Evolutionary conservation across 23 red algal genomes (phyloP).

Genomic region (Agarophyton chilense): DNA sequence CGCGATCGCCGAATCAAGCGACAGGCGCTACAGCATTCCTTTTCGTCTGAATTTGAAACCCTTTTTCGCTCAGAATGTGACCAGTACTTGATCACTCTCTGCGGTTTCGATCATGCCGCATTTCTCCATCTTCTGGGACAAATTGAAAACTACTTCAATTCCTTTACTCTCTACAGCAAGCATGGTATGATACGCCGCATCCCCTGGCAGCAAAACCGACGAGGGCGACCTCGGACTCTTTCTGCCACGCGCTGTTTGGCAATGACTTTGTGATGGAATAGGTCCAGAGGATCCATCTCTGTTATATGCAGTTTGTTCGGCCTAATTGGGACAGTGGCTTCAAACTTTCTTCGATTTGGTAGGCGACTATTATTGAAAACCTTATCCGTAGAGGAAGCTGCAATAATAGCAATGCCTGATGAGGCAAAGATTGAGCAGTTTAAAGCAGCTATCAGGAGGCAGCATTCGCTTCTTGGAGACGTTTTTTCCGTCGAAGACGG

Average conservation of each 20-base stretch:
- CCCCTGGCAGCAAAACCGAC: no score
- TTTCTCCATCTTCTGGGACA: no score
- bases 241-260: not conserved
- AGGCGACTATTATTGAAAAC: not conserved
- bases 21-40: no score
- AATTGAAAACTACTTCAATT: no score
- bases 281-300: not conserved
- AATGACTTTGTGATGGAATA: not conserved
- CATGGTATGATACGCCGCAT: no score
- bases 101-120: no score
- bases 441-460: not conserved
- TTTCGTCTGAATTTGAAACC: no score
- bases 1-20: no score
- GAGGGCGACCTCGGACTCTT: not conserved
- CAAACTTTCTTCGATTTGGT: slow-evolving; percentile 11
- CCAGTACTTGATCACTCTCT: no score
- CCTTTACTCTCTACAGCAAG: no score
- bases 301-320: slow-evolving; percentile 1
- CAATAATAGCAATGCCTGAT: not conserved
- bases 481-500: not conserved
- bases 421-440: not conserved
- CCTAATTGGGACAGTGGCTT: not conserved
- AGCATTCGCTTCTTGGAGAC: not conserved
- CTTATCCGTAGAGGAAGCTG: not conserved
- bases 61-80: no score